These are phyloP conservation scores for Aspergillus taichungensis DNA, from an alignment of 495 filamentous ascomycete genomes.

Conservation along the genomic window DNA sequence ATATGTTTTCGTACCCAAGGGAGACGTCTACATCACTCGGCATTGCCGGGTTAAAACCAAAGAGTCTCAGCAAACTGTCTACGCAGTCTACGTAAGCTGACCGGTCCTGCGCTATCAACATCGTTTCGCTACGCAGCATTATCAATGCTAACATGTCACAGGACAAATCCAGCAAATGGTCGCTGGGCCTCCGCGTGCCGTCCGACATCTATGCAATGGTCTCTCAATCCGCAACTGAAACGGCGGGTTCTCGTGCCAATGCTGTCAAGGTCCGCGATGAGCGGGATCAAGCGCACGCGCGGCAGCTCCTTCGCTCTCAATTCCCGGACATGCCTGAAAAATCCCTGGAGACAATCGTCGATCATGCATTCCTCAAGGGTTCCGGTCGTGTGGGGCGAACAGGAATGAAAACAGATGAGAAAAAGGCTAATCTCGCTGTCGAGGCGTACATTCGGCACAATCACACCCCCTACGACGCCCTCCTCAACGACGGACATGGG, in stretches of 20 bases:
- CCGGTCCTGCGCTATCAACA: too few relatives aligned
- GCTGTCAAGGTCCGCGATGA: slow-evolving; percentile 29
- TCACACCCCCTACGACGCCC: slow-evolving; percentile 37
- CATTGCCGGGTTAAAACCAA: slow-evolving; percentile 40
- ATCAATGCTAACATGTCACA: slow-evolving; percentile 7
- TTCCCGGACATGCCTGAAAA: slow-evolving; percentile 37
- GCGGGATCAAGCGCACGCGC: slow-evolving; percentile 22
- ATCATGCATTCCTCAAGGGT: slow-evolving; percentile 40
- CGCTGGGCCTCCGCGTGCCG: slow-evolving; percentile 41
- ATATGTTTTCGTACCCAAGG: slow-evolving; percentile 44
- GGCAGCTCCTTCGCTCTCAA: slow-evolving; percentile 21
- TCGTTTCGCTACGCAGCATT: too few relatives aligned
- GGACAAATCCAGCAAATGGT: slow-evolving; percentile 25
- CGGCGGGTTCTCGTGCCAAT: slow-evolving; percentile 30
- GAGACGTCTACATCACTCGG: slow-evolving; percentile 42
- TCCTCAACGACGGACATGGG: slow-evolving; percentile 21
- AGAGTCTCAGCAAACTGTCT: slow-evolving; percentile 28
- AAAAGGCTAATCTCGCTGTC: slow-evolving; percentile 35
- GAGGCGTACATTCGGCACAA: slow-evolving; percentile 45
- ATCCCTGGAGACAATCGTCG: slow-evolving; percentile 28
- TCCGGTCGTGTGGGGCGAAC: slow-evolving; percentile 43
- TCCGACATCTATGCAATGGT: slow-evolving; percentile 26
- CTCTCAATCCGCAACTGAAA: slow-evolving; percentile 20
- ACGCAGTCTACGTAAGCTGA: slow-evolving; percentile 33
- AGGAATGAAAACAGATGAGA: slow-evolving; percentile 21